Conservation (phyloP, 352 stramenopile genomes). For the Globisporangium viniferum region DNA sequence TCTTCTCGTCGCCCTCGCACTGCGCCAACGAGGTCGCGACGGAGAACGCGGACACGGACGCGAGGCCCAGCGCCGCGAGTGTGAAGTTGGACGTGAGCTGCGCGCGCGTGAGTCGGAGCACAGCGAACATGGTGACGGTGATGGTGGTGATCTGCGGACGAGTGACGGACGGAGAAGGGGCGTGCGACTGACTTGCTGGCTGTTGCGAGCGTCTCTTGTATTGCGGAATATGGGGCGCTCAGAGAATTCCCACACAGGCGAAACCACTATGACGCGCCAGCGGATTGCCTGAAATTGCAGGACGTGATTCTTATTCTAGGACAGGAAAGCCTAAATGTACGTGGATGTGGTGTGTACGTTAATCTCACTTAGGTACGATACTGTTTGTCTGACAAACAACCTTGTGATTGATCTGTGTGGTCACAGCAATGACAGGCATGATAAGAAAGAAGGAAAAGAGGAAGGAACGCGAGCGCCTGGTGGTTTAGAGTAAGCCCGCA, state of each 20-base stretch:
- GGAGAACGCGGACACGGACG: constrained; percentile 33
- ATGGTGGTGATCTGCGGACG: not conserved
- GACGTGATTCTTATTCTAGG: not conserved
- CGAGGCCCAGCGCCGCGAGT: constrained; percentile 38
- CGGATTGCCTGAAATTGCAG: not conserved
- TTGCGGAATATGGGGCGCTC: not conserved
- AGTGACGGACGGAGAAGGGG: not conserved
- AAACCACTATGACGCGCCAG: constrained; percentile 4
- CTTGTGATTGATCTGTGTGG: not conserved
- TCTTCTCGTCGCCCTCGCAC: constrained; percentile 25
- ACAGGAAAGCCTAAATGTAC: not conserved
- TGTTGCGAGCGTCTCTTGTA: not conserved
- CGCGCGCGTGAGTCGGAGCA: constrained; percentile 50
- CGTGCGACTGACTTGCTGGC: not conserved
- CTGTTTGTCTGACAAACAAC: not conserved
- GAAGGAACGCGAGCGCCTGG: not conserved
- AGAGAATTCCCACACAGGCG: constrained; percentile 6
- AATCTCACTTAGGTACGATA: not conserved
- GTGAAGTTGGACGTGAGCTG: constrained; percentile 29
- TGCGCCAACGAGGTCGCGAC: constrained; percentile 17
- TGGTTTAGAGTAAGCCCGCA: constrained; percentile 20
- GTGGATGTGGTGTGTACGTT: not conserved
- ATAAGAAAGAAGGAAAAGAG: not conserved
- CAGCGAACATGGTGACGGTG: constrained; percentile 14
- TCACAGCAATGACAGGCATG: not conserved